A percentile compares a stretch with the other conserved stretches of the same genome.
Evolutionary conservation across 768 basidiomycete genomes (phyloP).

Genomic region (Macrolepiota albuminosa): DNA sequence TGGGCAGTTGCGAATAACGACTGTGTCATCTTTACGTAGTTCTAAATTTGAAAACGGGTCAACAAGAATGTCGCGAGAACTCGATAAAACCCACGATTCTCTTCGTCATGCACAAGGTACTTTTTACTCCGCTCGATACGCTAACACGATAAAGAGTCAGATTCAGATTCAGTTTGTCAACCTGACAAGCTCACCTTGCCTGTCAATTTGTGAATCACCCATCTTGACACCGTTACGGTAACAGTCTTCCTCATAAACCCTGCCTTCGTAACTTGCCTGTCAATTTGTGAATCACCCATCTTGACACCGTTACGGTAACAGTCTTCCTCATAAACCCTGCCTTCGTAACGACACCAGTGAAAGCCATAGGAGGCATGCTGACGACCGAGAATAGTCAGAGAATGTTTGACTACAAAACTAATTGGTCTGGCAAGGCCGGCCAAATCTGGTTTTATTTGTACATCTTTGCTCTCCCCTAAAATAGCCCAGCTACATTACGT

Average conservation of each 20-base stretch:
- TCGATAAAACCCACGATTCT: constrained; percentile 48
- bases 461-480: too few relatives aligned
- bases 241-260: constrained; percentile 83
- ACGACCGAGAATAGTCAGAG: background rate
- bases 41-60: constrained; percentile 29
- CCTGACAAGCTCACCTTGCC: constrained; percentile 54
- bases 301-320: constrained; percentile 76
- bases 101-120: constrained; percentile 71
- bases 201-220: constrained; percentile 65
- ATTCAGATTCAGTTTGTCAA: background rate
- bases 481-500: too few relatives aligned
- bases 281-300: constrained; percentile 63
- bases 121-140: constrained; percentile 74
- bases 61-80: background rate
- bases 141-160: constrained; percentile 30
- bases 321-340: constrained; percentile 83
- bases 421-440: too few relatives aligned
- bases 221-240: constrained; percentile 76
- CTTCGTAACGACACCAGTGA: constrained; percentile 74
- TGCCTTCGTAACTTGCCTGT: constrained; percentile 84
- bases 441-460: too few relatives aligned
- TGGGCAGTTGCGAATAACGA: constrained; percentile 77
- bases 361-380: constrained; percentile 72
- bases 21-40: constrained; percentile 64
- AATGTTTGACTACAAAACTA: background rate